Base-by-base conservation (phyloP, 148 eudicot species). In the Chenopodium album region DNA sequence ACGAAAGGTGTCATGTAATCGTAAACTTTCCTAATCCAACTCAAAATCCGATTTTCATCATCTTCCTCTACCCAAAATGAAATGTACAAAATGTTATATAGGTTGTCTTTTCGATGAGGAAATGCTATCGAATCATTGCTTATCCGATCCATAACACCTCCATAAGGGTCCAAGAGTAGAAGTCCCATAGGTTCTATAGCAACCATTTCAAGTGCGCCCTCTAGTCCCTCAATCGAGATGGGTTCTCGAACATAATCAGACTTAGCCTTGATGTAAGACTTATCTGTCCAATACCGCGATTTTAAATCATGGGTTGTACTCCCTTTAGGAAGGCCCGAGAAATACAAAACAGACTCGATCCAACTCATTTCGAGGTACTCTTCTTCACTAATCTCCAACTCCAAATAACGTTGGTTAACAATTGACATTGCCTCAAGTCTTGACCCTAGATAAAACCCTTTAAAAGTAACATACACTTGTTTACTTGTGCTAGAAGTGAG, bases 71-170 rank as follows among this genome's bases (percentile, higher is more conserved):
- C 71, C 86, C 88, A 86, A 66, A 80, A 75, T 11, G 70, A 78
- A 0, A 56, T 83, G 19, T 83, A 86, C 71, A 83, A 78, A 32
- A 86, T 83, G 79, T 79, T 79, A 46, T 70, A 85, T 50, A 90
- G 4, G 56, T 88, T 90, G 9, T 90, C 92, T 28, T 83, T 80
- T 41, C 89, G 78, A 72, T 90, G 90, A 52, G 92, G 92, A 62
- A 90, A 90, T 26, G 90, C 77, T 31, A 85, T 84, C 13, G 85
- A 88, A 17, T 88, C 82, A 60, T 80, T 87, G 8, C 82, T 76
- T 32, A 90, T 85, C 9, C 86, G 82, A 56, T 74, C 81, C 92
- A 90, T 84, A 19, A 71, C 65, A 52, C 92, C 92, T 0, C 92
- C 92, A 37, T 82, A 87, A 2, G 91, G 91, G 31, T 84, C 88